Evolutionary conservation across 1,139 yeast genomes (phyloP).

Genomic region (Geotrichum restrictum): DNA sequence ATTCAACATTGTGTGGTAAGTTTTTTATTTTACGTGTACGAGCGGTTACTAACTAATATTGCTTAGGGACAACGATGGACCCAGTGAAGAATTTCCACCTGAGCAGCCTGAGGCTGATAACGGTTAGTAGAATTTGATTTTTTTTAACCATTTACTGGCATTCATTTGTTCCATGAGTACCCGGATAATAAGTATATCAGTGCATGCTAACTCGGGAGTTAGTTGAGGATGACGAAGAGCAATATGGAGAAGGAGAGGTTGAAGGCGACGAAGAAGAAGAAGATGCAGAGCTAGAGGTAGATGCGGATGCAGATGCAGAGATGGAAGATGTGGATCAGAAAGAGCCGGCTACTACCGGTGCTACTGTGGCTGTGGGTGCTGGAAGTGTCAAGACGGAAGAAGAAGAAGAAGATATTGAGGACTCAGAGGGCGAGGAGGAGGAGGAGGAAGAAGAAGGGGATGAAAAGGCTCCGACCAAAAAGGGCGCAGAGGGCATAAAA

Average conservation of each 20-base stretch:
- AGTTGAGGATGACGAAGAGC: conserved; percentile 40
- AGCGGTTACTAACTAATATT: not conserved
- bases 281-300: too few species aligned
- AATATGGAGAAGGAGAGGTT: conserved; percentile 38
- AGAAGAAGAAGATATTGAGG: conserved; percentile 12
- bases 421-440: conserved; percentile 9
- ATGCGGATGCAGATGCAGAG: conserved; percentile 32
- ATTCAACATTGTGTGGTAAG: conserved; percentile 85
- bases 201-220: conserved; percentile 42
- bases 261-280: conserved; percentile 41
- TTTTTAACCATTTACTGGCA: not conserved
- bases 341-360: not conserved
- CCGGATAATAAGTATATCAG: too few species aligned
- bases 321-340: not conserved
- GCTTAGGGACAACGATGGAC: conserved; percentile 48
- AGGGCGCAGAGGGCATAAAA: not conserved
- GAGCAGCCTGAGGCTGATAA: conserved; percentile 60
- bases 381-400: conserved; percentile 7
- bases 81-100: conserved; percentile 69
- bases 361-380: not conserved
- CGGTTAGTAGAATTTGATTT: too few species aligned
- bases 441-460: conserved; percentile 17
- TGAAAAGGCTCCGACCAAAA: not conserved
- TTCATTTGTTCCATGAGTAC: too few species aligned
- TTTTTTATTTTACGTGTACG: conserved; percentile 33